These are phyloP conservation scores for Vitis cinerea DNA, from an alignment of 164 flowering plant species.

Conservation along the genomic window DNA sequence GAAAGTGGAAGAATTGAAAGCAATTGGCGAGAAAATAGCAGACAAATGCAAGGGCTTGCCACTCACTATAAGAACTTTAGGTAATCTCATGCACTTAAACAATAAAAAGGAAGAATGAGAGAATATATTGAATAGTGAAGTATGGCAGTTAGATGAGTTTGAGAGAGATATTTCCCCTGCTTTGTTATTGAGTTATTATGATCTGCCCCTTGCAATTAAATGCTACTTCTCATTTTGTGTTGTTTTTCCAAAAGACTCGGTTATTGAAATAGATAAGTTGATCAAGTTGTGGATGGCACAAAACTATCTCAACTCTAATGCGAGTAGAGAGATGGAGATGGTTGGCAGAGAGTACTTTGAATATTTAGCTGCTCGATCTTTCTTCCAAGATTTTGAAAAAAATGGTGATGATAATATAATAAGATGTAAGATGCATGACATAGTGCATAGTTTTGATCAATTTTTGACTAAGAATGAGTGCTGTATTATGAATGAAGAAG, in stretches of 20 bases:
- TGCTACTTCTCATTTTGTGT: conserved; percentile 24
- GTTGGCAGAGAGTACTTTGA: conserved; percentile 7
- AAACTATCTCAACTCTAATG: background rate
- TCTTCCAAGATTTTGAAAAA: conserved; percentile 17
- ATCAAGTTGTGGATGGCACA: conserved; percentile 20
- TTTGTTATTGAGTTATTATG: conserved; percentile 5
- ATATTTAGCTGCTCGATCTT: conserved; percentile 4
- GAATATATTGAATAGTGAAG: conserved; percentile 10
- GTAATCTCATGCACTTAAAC: conserved; percentile 16
- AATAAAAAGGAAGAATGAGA: conserved; percentile 5
- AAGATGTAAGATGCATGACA: conserved; percentile 10
- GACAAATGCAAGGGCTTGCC: conserved; percentile 8
- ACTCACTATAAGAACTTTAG: conserved; percentile 14
- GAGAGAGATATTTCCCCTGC: conserved; percentile 13
- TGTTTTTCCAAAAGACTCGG: conserved; percentile 15
- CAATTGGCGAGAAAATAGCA: conserved; percentile 19
- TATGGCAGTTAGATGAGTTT: conserved; percentile 13
- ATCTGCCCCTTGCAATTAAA: background rate
- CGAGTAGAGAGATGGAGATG: background rate
- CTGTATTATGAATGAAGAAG: background rate
- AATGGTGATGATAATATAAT: background rate
- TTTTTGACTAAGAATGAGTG: conserved; percentile 3
- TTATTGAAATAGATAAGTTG: background rate
- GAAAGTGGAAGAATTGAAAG: conserved; percentile 3
- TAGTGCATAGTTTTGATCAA: conserved; percentile 15